Evolutionary conservation across 352 stramenopile species (phyloP).

Genomic region (Phytophthora chlamydospora): DNA sequence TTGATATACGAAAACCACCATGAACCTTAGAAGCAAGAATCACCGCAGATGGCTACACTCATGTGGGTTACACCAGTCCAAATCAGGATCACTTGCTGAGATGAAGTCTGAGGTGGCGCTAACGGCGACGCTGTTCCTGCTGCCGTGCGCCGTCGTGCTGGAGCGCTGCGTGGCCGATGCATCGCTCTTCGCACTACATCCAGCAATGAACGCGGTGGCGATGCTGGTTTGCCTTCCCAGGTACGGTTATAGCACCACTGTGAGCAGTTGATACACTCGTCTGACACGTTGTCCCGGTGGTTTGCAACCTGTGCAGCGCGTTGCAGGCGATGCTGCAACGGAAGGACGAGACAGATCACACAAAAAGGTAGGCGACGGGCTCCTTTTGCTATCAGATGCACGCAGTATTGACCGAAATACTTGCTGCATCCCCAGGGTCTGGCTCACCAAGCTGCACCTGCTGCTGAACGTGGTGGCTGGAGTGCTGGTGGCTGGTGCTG

Average conservation of each 20-base stretch:
- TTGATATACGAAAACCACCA: no score
- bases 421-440: conserved; percentile 34
- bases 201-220: conserved; percentile 56
- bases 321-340: conserved; percentile 63
- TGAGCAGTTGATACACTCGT: conserved; percentile 5
- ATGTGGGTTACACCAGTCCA: conserved; percentile 7
- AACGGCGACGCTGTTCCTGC: conserved; percentile 54
- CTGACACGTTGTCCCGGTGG: conserved; percentile 12
- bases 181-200: conserved; percentile 62
- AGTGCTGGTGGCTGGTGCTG: conserved; percentile 45
- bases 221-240: conserved; percentile 59
- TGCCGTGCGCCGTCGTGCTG: conserved; percentile 51
- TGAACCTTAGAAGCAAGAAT: no score
- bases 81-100: conserved; percentile 11
- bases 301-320: conserved; percentile 34
- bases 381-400: conserved; percentile 1
- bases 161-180: conserved; percentile 49
- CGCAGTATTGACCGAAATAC: conserved; percentile 14
- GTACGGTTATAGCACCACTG: conserved; percentile 22
- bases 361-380: conserved; percentile 39
- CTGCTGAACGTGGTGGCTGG: conserved; percentile 49
- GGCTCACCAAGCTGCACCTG: conserved; percentile 65
- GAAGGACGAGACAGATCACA: conserved; percentile 45
- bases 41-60: conserved; percentile 2
- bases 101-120: conserved; percentile 33